phyloP scores from a whole-genome alignment of 192 early-diverging fungal species.

The Podila verticillata region DNA sequence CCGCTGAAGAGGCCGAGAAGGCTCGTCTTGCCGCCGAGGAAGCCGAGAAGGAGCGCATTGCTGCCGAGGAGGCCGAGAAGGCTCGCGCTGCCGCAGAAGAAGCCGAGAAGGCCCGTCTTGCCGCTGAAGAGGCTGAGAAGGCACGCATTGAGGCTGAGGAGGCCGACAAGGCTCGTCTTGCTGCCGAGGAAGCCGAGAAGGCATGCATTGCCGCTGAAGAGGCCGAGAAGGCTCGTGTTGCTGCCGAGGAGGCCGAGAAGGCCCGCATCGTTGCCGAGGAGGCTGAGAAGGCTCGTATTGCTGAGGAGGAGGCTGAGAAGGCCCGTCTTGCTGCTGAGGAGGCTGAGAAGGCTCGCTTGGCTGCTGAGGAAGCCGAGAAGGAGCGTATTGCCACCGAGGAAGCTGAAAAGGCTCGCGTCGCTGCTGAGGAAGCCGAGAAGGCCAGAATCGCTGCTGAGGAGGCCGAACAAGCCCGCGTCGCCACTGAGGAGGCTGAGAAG shows the following conservation, averaged over 20 bases:
- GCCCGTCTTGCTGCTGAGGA: constrained; percentile 19
- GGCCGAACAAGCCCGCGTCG: constrained; percentile 1
- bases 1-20: constrained; percentile 3
- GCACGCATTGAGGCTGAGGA: constrained; percentile 1
- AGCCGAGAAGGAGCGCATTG: constrained; percentile 9
- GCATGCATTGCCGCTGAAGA: not conserved
- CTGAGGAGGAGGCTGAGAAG: constrained; percentile 17
- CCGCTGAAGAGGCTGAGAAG: constrained; percentile 5
- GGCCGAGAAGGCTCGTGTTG: constrained; percentile 11
- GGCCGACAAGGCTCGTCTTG: constrained; percentile 1
- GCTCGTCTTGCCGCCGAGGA: constrained; percentile 15
- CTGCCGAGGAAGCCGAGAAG: constrained; percentile 6
- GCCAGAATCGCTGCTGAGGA: constrained; percentile 8
- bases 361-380: constrained; percentile 15
- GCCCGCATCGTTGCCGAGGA: constrained; percentile 12
- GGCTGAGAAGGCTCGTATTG: constrained; percentile 16
- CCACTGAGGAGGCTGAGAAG: not conserved
- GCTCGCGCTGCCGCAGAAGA: constrained; percentile 5
- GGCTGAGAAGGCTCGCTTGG: constrained; percentile 10
- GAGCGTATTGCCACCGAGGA: constrained; percentile 9
- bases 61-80: constrained; percentile 21
- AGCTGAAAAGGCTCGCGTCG: not conserved
- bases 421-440: constrained; percentile 3
- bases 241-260: constrained; percentile 13
- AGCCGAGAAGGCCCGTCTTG: not conserved